These are phyloP conservation scores for Pulveroboletus sp. DNA, from an alignment of 768 basidiomycete species.

Conservation along the genomic window DNA sequence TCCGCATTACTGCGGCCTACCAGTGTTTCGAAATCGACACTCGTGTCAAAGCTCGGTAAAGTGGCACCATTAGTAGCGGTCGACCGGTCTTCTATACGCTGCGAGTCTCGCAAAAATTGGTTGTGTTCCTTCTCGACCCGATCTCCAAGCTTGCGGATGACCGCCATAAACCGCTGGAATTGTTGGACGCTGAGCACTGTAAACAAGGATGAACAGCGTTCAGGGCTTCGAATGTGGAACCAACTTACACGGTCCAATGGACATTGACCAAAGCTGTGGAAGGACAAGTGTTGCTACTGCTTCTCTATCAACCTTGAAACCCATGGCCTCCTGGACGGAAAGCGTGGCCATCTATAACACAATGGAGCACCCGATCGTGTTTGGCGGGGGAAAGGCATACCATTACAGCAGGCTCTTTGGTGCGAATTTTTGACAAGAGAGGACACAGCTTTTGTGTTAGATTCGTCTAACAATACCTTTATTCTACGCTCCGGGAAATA, in stretches of 20 bases:
- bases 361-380: background rate
- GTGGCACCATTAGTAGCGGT: slow-evolving; percentile 43
- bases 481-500: background rate
- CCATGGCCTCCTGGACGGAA: slow-evolving; percentile 94
- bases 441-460: slow-evolving; percentile 96
- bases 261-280: slow-evolving; percentile 96
- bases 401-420: slow-evolving; percentile 95
- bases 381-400: slow-evolving; percentile 35
- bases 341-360: slow-evolving; percentile 74
- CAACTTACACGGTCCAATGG: slow-evolving; percentile 84
- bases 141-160: slow-evolving; percentile 72
- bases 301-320: slow-evolving; percentile 89
- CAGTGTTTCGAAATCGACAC: slow-evolving; percentile 83
- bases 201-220: slow-evolving; percentile 3
- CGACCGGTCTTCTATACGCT: slow-evolving; percentile 81
- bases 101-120: slow-evolving; percentile 90
- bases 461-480: slow-evolving; percentile 52
- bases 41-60: slow-evolving; percentile 38
- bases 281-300: slow-evolving; percentile 86
- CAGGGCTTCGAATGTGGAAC: background rate
- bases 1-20: slow-evolving; percentile 58
- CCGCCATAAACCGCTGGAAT: slow-evolving; percentile 90
- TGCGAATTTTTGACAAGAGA: slow-evolving; percentile 89
- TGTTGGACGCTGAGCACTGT: slow-evolving; percentile 79
- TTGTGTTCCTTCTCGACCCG: slow-evolving; percentile 92